Evolutionary conservation across 805 yeast genomes (phyloP).

Genomic region (Wickerhamomyces subpelliculosus): DNA sequence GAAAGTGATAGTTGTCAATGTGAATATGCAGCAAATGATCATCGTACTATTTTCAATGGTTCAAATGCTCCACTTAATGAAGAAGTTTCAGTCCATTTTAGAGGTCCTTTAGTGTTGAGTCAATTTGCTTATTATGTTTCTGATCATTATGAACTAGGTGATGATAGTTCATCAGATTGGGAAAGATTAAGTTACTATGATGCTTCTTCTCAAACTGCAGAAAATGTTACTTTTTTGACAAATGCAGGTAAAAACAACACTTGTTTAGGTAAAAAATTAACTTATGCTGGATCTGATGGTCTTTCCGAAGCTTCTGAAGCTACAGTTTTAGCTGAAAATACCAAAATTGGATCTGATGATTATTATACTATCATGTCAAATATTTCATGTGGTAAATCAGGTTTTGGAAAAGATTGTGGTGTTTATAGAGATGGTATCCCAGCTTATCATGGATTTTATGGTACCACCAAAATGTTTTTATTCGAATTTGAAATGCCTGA

Average conservation of each 20-base stretch:
- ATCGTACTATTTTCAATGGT: constrained; percentile 43
- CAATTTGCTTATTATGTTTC: constrained; percentile 59
- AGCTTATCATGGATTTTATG: constrained; percentile 66
- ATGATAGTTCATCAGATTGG: constrained; percentile 41
- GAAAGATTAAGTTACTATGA: constrained; percentile 54
- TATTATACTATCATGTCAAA: constrained; percentile 58
- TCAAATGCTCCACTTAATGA: constrained; percentile 58
- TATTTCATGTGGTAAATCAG: constrained; percentile 49
- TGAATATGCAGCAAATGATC: constrained; percentile 34
- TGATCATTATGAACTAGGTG: constrained; percentile 29
- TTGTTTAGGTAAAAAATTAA: constrained; percentile 64
- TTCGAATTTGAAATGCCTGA: constrained; percentile 65
- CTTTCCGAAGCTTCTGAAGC: constrained; percentile 35
- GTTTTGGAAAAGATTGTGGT: constrained; percentile 57
- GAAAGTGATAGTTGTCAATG: constrained; percentile 38
- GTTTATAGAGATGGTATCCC: constrained; percentile 70
- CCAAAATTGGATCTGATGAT: constrained; percentile 46
- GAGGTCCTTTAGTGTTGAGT: constrained; percentile 63
- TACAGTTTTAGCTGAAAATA: constrained; percentile 41
- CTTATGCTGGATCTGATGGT: constrained; percentile 58
- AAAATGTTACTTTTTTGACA: constrained; percentile 63
- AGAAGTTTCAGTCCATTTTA: constrained; percentile 68
- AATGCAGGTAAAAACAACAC: constrained; percentile 52
- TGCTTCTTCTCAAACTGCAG: constrained; percentile 38
- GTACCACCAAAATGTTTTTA: constrained; percentile 62